These are phyloP conservation scores for Skeletonema costatum DNA, from an alignment of 108 stramenopile genomes.

Conservation along the genomic window DNA sequence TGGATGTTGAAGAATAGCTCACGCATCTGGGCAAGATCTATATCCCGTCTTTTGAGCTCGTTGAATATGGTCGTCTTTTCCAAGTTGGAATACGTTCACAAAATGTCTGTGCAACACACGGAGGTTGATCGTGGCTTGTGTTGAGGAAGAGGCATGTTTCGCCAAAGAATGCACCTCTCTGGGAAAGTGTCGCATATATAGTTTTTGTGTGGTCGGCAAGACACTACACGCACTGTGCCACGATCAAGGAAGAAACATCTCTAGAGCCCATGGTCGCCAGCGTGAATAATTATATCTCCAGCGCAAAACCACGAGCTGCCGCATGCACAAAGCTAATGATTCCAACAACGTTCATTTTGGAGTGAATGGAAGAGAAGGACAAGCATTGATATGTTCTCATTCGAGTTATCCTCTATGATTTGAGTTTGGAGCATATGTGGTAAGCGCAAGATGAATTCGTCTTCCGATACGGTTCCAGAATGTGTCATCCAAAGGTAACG, in stretches of 20 bases:
- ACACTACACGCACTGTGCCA: conserved; percentile 51
- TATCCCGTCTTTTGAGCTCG: conserved; percentile 40
- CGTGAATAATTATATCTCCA: conserved; percentile 48
- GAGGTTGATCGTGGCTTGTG: conserved; percentile 49
- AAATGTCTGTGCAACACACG: conserved; percentile 40
- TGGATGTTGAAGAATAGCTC: conserved; percentile 37
- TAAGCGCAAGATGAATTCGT: conserved; percentile 37
- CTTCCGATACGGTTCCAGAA: conserved; percentile 28
- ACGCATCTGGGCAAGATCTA: conserved; percentile 44
- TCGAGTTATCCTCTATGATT: conserved; percentile 23
- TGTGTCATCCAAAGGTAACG: conserved; percentile 48
- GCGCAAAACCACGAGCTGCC: conserved; percentile 29
- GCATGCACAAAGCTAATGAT: conserved; percentile 44
- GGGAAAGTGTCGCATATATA: conserved; percentile 53
- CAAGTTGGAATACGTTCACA: conserved; percentile 51
- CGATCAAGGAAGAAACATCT: conserved; percentile 63
- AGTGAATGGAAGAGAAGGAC: conserved; percentile 63
- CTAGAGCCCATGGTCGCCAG: conserved; percentile 57
- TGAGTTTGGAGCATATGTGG: conserved; percentile 48
- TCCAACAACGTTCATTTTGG: conserved; percentile 46
- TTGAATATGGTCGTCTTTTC: conserved; percentile 41
- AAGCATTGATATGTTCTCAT: conserved; percentile 24
- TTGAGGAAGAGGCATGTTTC: conserved; percentile 67
- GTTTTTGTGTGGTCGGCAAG: conserved; percentile 35
- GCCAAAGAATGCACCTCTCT: conserved; percentile 59